Evolutionary conservation across 176 grass and related monocot genomes (phyloP).

Genomic region (Oryza meridionalis): DNA sequence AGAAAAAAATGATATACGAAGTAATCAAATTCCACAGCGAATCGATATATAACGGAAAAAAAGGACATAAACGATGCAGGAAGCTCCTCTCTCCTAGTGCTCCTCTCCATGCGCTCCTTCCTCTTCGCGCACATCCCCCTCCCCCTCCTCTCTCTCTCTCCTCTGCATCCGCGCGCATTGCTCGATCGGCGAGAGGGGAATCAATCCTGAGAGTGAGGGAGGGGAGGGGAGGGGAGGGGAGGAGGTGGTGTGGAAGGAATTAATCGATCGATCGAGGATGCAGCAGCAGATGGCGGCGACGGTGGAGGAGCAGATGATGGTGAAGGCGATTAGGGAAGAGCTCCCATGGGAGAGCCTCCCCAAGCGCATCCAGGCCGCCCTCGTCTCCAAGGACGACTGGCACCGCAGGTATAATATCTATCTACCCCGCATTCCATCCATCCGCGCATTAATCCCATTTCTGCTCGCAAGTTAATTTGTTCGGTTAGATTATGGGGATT

Average conservation of each 20-base stretch:
- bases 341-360: slow-evolving; percentile 74
- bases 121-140: too few relatives aligned
- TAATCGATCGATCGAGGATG: slow-evolving; percentile 24
- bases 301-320: slow-evolving; percentile 86
- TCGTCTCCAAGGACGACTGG: slow-evolving; percentile 86
- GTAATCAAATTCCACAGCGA: too few relatives aligned
- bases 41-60: too few relatives aligned
- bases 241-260: neutral
- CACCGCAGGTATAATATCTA: slow-evolving; percentile 49
- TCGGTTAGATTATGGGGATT: neutral
- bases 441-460: neutral
- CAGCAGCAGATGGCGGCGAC: slow-evolving; percentile 62
- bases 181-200: neutral
- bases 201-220: too few relatives aligned
- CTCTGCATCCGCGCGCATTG: neutral
- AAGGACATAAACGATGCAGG: too few relatives aligned
- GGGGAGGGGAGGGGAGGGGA: too few relatives aligned
- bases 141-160: too few relatives aligned
- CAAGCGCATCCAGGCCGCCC: slow-evolving; percentile 67
- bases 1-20: too few relatives aligned
- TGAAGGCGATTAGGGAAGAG: slow-evolving; percentile 85
- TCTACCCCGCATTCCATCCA: too few relatives aligned
- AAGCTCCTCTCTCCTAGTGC: too few relatives aligned
- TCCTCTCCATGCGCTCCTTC: too few relatives aligned
- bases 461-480: neutral